Evolutionary conservation across 2,329 filamentous ascomycete genomes (phyloP).

Genomic region (Trichoderma brevicompactum): DNA sequence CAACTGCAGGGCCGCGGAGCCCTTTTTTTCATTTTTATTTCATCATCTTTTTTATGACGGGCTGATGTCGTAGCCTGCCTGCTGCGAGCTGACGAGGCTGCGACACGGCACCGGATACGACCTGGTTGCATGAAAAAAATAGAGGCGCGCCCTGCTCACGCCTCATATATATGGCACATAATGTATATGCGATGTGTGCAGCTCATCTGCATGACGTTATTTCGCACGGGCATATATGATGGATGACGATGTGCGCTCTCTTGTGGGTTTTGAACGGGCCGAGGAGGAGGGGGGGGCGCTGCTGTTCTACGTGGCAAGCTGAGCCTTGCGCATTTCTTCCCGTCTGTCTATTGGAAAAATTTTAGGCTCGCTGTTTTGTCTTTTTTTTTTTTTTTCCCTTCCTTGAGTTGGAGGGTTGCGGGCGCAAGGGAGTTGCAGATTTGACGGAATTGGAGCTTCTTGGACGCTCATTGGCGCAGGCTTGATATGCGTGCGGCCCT

Average conservation of each 20-base stretch:
- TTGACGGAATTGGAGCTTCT: neutral
- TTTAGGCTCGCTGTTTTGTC: neutral
- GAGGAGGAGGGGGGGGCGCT: neutral
- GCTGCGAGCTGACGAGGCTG: constrained; percentile 10
- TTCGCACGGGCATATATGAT: neutral
- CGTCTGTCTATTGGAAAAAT: neutral
- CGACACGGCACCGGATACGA: constrained; percentile 4
- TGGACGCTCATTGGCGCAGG: neutral
- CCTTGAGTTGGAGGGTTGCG: neutral
- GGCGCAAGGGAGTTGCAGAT: neutral
- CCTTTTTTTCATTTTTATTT: neutral
- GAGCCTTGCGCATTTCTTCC: neutral
- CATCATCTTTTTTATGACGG: neutral
- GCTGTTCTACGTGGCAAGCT: constrained; percentile 24
- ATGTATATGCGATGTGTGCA: neutral
- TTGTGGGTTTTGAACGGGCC: constrained; percentile 3
- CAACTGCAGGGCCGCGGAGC: neutral
- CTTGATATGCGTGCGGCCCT: constrained; percentile 3
- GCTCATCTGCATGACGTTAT: constrained; percentile 11
- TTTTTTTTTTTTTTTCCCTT: too few relatives aligned
- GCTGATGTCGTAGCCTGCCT: too few relatives aligned
- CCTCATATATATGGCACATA: neutral
- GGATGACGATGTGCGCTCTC: constrained; percentile 7
- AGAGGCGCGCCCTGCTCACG: too few relatives aligned
- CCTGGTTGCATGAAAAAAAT: neutral